These are phyloP conservation scores for Saccharum spontaneum DNA, from an alignment of 176 grass and related monocot species.

Conservation along the genomic window DNA sequence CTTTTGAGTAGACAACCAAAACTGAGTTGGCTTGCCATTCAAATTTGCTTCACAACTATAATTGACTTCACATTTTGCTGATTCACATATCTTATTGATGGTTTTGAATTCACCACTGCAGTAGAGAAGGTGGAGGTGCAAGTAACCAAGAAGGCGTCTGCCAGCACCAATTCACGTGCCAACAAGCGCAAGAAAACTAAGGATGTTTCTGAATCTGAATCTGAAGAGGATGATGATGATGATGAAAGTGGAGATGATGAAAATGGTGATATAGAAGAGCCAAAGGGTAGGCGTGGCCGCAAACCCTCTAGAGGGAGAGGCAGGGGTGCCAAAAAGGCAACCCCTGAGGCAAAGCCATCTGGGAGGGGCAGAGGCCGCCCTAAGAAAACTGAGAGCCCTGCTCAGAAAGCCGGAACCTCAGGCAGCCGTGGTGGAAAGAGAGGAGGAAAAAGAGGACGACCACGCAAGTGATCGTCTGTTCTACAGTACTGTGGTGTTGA, in stretches of 20 bases:
- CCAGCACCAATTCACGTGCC: constrained; percentile 51
- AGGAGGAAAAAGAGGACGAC: constrained; percentile 52
- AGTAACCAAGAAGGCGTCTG: constrained; percentile 54
- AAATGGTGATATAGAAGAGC: constrained; percentile 32
- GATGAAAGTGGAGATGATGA: constrained; percentile 49
- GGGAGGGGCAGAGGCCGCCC: constrained; percentile 68
- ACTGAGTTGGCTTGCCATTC: background rate
- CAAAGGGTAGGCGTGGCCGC: constrained; percentile 52
- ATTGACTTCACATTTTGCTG: background rate
- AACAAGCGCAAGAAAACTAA: constrained; percentile 75
- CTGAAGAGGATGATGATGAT: constrained; percentile 46
- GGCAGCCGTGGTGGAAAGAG: constrained; percentile 49
- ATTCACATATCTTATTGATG: constrained; percentile 16
- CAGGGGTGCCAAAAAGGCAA: constrained; percentile 48
- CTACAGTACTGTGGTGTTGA: background rate
- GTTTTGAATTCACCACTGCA: constrained; percentile 30
- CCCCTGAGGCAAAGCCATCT: constrained; percentile 42
- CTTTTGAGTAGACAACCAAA: background rate
- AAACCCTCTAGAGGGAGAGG: constrained; percentile 79
- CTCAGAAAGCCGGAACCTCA: constrained; percentile 39
- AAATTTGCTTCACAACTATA: background rate
- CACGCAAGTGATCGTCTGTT: constrained; percentile 37
- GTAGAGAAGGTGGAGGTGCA: constrained; percentile 46
- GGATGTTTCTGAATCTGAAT: constrained; percentile 70
- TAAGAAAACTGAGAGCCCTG: constrained; percentile 52